phyloP scores from a whole-genome alignment of 192 early-diverging fungal genomes.

The Backusella macrospora region DNA sequence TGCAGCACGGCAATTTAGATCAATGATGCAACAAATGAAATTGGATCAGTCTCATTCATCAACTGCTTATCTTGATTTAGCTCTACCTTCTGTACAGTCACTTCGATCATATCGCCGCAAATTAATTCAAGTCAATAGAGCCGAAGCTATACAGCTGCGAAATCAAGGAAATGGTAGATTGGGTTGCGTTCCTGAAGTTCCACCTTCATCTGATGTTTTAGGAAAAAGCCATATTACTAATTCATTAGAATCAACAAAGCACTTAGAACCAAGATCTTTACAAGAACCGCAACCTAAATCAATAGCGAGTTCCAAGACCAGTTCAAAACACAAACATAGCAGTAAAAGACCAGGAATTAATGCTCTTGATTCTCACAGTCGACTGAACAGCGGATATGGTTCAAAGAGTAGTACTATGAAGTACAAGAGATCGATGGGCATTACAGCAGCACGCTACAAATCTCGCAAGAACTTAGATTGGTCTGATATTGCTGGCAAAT shows the following conservation, averaged over 20 bases:
- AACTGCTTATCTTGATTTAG: conserved; percentile 43
- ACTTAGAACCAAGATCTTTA: neutral
- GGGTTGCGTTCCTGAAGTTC: neutral
- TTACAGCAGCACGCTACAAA: conserved; percentile 42
- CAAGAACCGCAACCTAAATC: neutral
- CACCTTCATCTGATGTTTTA: neutral
- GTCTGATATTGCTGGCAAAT: conserved; percentile 42
- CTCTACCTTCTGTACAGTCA: conserved; percentile 15
- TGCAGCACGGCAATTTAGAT: neutral
- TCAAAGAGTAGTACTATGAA: conserved; percentile 6
- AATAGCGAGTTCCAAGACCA: neutral
- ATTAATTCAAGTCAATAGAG: conserved; percentile 11
- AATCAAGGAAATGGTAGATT: neutral
- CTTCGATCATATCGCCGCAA: conserved; percentile 15
- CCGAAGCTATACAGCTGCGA: neutral
- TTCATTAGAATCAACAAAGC: neutral
- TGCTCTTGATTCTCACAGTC: neutral
- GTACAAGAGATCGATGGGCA: conserved; percentile 32
- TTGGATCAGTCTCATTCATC: conserved; percentile 22
- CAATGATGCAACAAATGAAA: conserved; percentile 6
- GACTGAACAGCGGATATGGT: conserved; percentile 2
- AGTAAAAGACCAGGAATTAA: neutral
- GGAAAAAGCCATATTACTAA: neutral
- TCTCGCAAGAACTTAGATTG: conserved; percentile 41
- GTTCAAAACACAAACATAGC: neutral